phyloP scores from a whole-genome alignment of 169 alveolate genomes.

The Plasmodium fragile region DNA sequence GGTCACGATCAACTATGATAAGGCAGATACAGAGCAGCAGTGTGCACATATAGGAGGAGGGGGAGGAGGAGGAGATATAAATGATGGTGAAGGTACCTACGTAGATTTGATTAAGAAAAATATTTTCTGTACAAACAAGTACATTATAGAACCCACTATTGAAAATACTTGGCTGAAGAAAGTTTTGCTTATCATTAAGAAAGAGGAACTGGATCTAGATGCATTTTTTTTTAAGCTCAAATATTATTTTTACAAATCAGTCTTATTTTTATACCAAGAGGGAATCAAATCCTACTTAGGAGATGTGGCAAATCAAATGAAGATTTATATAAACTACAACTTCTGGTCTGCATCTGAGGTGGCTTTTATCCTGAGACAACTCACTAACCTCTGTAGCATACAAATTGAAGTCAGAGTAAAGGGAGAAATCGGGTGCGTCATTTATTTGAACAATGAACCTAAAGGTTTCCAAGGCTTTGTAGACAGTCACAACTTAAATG shows the following conservation, averaged over 20 bases:
- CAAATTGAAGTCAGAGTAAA: constrained; percentile 84
- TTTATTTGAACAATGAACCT: constrained; percentile 80
- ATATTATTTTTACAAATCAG: constrained; percentile 81
- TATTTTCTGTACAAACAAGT: constrained; percentile 42
- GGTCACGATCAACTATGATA: constrained; percentile 7
- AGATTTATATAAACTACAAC: constrained; percentile 83
- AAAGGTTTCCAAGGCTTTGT: constrained; percentile 80
- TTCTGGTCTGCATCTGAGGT: constrained; percentile 88
- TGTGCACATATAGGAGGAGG: background rate
- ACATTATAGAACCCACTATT: constrained; percentile 79
- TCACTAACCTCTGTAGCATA: constrained; percentile 77
- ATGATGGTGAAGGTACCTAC: constrained; percentile 11
- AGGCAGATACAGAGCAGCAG: background rate
- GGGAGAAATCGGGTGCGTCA: constrained; percentile 88
- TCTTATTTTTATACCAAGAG: constrained; percentile 82
- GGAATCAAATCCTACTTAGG: constrained; percentile 87
- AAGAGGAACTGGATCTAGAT: constrained; percentile 75
- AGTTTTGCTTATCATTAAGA: constrained; percentile 77
- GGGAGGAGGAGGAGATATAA: background rate
- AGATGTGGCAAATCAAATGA: constrained; percentile 88
- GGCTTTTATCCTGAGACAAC: constrained; percentile 82
- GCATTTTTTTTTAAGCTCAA: constrained; percentile 77
- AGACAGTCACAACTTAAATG: constrained; percentile 83
- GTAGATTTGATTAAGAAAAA: constrained; percentile 35
- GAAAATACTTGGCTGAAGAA: constrained; percentile 87